phyloP scores from a whole-genome alignment of 73 alveolate species.

The Stentor coeruleus region DNA sequence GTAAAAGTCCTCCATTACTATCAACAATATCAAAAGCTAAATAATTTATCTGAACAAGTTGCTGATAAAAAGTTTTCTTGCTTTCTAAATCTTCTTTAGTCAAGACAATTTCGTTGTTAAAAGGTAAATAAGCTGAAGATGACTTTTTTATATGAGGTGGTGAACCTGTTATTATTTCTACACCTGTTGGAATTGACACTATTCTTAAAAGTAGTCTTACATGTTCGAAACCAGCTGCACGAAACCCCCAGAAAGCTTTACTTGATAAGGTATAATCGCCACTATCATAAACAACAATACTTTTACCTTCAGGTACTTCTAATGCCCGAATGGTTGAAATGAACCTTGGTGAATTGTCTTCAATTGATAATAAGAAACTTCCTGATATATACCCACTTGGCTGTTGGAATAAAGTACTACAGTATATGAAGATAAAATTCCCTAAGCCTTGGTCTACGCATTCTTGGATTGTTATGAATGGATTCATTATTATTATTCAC shows the following conservation, averaged over 20 bases:
- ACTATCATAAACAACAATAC: background rate
- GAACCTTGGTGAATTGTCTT: background rate
- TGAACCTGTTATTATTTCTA: background rate
- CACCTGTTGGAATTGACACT: background rate
- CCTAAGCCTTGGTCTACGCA: background rate
- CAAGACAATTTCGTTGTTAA: background rate
- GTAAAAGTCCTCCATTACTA: background rate
- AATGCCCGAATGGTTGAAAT: background rate
- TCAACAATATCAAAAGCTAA: conserved; percentile 4
- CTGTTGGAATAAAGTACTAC: background rate
- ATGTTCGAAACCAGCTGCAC: conserved; percentile 27
- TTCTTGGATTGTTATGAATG: background rate
- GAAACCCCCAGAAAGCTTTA: conserved; percentile 28
- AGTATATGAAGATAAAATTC: background rate
- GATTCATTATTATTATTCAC: conserved; percentile 9
- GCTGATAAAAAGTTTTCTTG: conserved; percentile 12
- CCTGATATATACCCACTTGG: conserved; percentile 15
- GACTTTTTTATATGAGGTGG: conserved; percentile 4
- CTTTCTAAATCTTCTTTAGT: background rate
- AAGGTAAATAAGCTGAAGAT: background rate
- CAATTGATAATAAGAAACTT: background rate
- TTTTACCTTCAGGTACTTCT: conserved; percentile 10
- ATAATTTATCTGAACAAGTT: background rate
- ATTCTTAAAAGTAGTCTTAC: background rate
- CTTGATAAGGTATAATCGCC: conserved; percentile 1